These are phyloP conservation scores for Scutellaria galericulata DNA, from an alignment of 257 asterid genomes.

Conservation along the genomic window DNA sequence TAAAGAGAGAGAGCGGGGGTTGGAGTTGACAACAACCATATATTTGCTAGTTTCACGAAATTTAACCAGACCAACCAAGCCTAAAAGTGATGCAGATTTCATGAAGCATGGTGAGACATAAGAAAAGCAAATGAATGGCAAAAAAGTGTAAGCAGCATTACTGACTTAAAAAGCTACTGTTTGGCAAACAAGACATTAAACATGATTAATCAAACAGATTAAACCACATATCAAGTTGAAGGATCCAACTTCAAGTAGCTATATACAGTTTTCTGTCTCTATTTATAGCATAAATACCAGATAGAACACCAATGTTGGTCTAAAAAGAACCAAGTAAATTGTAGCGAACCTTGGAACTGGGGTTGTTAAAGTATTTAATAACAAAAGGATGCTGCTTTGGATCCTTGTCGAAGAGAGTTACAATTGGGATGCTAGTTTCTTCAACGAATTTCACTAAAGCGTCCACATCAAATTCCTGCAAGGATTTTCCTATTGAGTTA, in stretches of 20 bases:
- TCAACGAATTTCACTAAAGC: conserved; percentile 74
- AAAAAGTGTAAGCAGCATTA: background rate
- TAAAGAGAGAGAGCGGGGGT: background rate
- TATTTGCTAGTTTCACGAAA: conserved; percentile 8
- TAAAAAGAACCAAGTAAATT: conserved; percentile 16
- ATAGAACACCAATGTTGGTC: background rate
- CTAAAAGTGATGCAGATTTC: background rate
- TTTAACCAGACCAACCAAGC: background rate
- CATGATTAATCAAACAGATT: background rate
- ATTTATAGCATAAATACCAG: conserved; percentile 8
- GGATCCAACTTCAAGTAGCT: conserved; percentile 20
- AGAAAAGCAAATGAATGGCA: background rate
- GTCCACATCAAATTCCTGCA: conserved; percentile 87
- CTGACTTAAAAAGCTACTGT: background rate
- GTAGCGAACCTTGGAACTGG: conserved; percentile 63
- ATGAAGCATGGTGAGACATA: background rate
- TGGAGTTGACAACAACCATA: conserved; percentile 18
- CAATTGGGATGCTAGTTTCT: conserved; percentile 76
- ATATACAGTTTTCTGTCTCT: background rate
- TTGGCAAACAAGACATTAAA: too few species aligned
- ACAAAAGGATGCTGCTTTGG: conserved; percentile 82
- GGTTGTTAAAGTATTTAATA: conserved; percentile 66
- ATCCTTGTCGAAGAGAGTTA: conserved; percentile 81
- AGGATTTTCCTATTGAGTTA: conserved; percentile 28
- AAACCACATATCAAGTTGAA: background rate